Percentiles rank a stretch among this genome's conserved stretches.
Evolutionary conservation across 257 asterid species (phyloP).

Genomic region (Solanum pinnatisectum): DNA sequence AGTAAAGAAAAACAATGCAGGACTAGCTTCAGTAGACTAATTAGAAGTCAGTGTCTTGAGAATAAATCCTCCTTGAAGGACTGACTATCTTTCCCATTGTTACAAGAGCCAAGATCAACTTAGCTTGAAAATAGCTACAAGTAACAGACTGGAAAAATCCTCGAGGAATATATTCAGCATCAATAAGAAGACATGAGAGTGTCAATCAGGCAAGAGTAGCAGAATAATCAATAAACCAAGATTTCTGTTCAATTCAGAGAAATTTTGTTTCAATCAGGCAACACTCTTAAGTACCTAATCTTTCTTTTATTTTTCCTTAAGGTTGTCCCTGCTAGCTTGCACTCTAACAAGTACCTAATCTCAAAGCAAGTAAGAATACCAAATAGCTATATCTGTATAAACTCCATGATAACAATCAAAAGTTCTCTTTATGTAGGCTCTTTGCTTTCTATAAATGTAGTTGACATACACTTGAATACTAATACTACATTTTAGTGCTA

Average conservation of each 20-base stretch:
- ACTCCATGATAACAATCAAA: background rate
- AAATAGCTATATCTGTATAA: background rate
- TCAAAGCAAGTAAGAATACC: background rate
- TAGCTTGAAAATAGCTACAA: background rate
- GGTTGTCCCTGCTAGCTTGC: background rate
- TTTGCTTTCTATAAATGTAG: background rate
- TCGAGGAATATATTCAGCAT: background rate
- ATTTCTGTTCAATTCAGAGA: background rate
- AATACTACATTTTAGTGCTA: background rate
- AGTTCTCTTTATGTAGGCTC: background rate
- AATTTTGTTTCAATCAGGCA: background rate
- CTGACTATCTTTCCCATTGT: background rate
- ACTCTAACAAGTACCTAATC: background rate
- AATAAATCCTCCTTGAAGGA: background rate
- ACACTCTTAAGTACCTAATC: background rate
- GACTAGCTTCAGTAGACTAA: background rate
- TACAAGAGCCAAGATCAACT: background rate
- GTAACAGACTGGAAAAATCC: background rate
- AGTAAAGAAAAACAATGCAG: background rate
- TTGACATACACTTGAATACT: background rate
- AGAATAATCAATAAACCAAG: background rate
- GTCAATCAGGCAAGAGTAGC: background rate
- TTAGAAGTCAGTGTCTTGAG: background rate
- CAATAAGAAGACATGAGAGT: background rate
- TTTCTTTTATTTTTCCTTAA: background rate